phyloP scores from a whole-genome alignment of 169 alveolate genomes.

The Amoebophrya sp. region DNA sequence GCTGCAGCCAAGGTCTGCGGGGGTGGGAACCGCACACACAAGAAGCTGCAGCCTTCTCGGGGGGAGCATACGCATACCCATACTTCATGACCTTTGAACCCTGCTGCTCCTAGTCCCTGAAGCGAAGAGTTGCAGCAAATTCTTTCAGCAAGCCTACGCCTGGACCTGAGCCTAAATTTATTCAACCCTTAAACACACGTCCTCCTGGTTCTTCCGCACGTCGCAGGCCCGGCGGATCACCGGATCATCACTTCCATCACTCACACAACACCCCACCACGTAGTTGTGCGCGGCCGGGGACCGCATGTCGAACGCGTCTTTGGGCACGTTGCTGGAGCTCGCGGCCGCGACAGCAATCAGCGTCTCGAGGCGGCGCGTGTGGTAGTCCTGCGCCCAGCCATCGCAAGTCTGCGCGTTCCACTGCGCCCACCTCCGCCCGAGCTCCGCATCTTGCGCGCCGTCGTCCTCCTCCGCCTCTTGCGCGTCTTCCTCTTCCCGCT shows the following conservation, averaged over 20 bases:
- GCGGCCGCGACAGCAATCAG: background rate
- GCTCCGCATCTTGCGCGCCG: background rate
- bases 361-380: background rate
- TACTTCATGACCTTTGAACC: too few species aligned
- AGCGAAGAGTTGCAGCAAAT: too few species aligned
- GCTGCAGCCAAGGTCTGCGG: too few species aligned
- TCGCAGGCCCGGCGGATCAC: background rate
- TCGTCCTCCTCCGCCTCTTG: background rate
- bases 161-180: too few species aligned
- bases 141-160: too few species aligned
- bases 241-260: background rate
- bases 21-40: too few species aligned
- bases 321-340: background rate
- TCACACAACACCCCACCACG: background rate
- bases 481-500: background rate
- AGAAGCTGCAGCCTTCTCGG: too few species aligned
- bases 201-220: background rate
- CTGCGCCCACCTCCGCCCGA: background rate
- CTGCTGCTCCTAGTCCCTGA: too few species aligned
- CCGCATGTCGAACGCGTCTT: background rate
- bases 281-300: background rate
- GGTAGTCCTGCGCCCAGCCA: background rate
- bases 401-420: background rate
- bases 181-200: too few species aligned
- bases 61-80: too few species aligned